Evolutionary conservation across 1,139 yeast genomes (phyloP).

Genomic region (Saccharomyces hybrid): DNA sequence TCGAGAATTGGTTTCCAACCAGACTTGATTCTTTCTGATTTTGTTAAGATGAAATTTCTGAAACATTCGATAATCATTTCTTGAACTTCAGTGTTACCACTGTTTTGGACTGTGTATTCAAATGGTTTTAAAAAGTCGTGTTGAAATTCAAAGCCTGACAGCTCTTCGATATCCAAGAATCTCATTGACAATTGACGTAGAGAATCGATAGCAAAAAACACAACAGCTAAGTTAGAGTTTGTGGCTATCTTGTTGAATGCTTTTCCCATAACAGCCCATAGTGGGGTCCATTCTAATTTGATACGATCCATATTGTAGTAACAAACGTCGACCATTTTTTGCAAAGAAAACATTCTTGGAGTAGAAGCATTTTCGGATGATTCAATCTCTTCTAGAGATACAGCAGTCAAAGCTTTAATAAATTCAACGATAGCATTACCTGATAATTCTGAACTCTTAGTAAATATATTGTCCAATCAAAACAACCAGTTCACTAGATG

Average conservation of each 20-base stretch:
- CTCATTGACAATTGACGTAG: conserved; percentile 87
- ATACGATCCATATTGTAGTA: conserved; percentile 96
- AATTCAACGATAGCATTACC: conserved; percentile 84
- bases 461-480: conserved; percentile 82
- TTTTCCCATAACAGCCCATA: conserved; percentile 91
- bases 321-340: conserved; percentile 93
- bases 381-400: conserved; percentile 84
- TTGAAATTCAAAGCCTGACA: conserved; percentile 92
- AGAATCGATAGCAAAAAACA: conserved; percentile 88
- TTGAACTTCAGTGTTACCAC: conserved; percentile 64
- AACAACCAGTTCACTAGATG: conserved; percentile 72
- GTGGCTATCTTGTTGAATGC: conserved; percentile 84
- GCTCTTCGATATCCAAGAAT: conserved; percentile 86
- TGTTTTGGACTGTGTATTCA: conserved; percentile 66
- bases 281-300: conserved; percentile 91
- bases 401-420: conserved; percentile 78
- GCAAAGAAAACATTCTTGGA: conserved; percentile 88
- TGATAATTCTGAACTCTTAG: conserved; percentile 68
- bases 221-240: conserved; percentile 63
- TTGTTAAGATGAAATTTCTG: conserved; percentile 74
- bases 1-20: conserved; percentile 93
- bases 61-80: conserved; percentile 89
- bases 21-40: conserved; percentile 68
- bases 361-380: conserved; percentile 74
- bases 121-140: conserved; percentile 90